These are phyloP conservation scores for Pseudomonodictys pantanalensis DNA, from an alignment of 495 filamentous ascomycete species.

Conservation along the genomic window DNA sequence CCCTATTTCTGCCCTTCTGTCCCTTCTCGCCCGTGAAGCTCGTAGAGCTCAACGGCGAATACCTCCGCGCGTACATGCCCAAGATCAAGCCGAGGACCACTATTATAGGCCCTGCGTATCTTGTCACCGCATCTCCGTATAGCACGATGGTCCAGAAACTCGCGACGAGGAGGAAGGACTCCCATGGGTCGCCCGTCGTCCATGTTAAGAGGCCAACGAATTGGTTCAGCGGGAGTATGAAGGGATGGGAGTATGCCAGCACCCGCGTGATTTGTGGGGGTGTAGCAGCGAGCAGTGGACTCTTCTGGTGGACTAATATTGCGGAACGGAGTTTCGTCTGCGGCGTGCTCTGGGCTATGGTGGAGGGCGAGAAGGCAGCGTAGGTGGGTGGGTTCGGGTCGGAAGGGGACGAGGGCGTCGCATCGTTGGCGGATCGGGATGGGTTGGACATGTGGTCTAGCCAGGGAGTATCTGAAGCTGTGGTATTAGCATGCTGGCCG, in stretches of 20 bases:
- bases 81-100: conserved; percentile 75
- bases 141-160: conserved; percentile 80
- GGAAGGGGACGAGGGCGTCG: conserved; percentile 21
- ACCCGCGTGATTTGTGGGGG: conserved; percentile 90
- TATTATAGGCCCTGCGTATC: conserved; percentile 77
- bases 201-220: conserved; percentile 82
- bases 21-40: conserved; percentile 64
- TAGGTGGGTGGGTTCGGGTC: conserved; percentile 68
- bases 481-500: conserved; percentile 12
- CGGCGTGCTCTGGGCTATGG: conserved; percentile 64
- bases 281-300: conserved; percentile 85
- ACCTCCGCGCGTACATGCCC: conserved; percentile 89
- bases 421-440: conserved; percentile 34
- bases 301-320: conserved; percentile 94
- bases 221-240: conserved; percentile 80
- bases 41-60: conserved; percentile 83
- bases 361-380: conserved; percentile 82
- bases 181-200: conserved; percentile 91
- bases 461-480: conserved; percentile 34
- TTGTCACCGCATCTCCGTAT: conserved; percentile 79
- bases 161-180: conserved; percentile 86
- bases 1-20: conserved; percentile 51
- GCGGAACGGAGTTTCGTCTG: conserved; percentile 77
- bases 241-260: conserved; percentile 90
- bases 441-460: conserved; percentile 39